These are phyloP conservation scores for Trichoderma sp. DNA, from an alignment of 2,329 filamentous ascomycete species.

Conservation along the genomic window DNA sequence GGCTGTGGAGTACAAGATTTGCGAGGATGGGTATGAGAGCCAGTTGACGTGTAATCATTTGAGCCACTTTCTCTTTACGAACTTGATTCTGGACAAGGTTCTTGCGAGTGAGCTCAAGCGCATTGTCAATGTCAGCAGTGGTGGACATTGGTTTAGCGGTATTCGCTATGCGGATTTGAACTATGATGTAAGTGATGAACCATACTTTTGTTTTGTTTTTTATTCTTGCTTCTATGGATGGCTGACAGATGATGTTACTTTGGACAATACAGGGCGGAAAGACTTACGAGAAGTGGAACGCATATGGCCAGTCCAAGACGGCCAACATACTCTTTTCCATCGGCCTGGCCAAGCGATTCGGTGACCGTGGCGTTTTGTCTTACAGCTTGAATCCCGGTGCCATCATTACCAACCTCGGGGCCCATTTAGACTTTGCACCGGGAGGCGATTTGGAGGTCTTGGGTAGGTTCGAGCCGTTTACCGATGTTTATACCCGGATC, in stretches of 20 bases:
- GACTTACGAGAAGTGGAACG: slow-evolving; percentile 34
- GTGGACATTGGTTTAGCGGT: slow-evolving; percentile 31
- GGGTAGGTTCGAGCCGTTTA: slow-evolving; percentile 20
- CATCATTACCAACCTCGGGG: slow-evolving; percentile 29
- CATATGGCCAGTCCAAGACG: slow-evolving; percentile 44
- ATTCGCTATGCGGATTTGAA: slow-evolving; percentile 40
- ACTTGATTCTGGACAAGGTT: slow-evolving; percentile 46
- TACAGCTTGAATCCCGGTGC: slow-evolving; percentile 40
- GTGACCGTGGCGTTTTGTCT: slow-evolving; percentile 32
- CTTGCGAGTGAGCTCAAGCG: slow-evolving; percentile 37
- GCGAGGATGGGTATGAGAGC: slow-evolving; percentile 43
- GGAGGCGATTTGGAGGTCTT: slow-evolving; percentile 25
- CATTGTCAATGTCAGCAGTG: slow-evolving; percentile 45
- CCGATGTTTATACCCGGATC: neutral
- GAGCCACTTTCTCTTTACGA: slow-evolving; percentile 49
- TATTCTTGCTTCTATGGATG: neutral
- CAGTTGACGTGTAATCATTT: slow-evolving; percentile 50
- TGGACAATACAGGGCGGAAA: slow-evolving; percentile 30
- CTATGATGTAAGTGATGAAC: slow-evolving; percentile 31
- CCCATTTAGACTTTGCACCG: slow-evolving; percentile 28
- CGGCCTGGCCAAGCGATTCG: slow-evolving; percentile 36
- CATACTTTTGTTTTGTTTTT: neutral
- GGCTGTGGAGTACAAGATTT: slow-evolving; percentile 36
- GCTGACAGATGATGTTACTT: neutral
- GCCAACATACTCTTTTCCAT: slow-evolving; percentile 39